Conservation (phyloP, 140 eudicot species). For the Senecio squalidus region DNA sequence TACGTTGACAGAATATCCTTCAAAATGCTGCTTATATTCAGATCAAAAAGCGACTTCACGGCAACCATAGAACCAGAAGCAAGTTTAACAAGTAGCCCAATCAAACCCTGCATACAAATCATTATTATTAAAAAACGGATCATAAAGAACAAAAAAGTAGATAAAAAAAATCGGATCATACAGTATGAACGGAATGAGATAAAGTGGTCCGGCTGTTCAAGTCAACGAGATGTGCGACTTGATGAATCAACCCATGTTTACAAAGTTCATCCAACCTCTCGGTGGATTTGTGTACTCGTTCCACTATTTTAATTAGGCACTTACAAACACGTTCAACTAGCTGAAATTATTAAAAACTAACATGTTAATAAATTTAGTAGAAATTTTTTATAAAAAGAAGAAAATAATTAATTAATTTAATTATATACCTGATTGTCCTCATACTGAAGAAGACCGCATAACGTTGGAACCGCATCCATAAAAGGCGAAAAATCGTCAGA, state of each 20-base stretch:
- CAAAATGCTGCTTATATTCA: conserved; percentile 54
- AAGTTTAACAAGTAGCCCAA: conserved; percentile 77
- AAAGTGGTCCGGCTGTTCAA: conserved; percentile 61
- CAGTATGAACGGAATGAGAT: conserved; percentile 59
- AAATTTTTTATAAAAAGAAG: too few species aligned
- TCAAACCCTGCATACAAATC: conserved; percentile 53
- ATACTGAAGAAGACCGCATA: conserved; percentile 84
- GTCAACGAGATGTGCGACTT: conserved; percentile 63
- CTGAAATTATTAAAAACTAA: background rate
- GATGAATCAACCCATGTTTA: conserved; percentile 64
- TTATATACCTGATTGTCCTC: conserved; percentile 77
- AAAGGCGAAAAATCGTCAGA: conserved; percentile 41
- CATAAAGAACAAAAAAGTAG: background rate
- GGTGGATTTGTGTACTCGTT: conserved; percentile 44
- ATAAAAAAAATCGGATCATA: conserved; percentile 28
- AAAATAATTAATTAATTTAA: conserved; percentile 5
- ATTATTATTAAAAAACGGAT: conserved; percentile 20
- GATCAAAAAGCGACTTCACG: conserved; percentile 60
- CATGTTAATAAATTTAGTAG: too few species aligned
- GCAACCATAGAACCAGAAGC: conserved; percentile 85
- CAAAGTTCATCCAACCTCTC: conserved; percentile 77
- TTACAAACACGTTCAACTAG: conserved; percentile 78
- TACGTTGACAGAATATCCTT: background rate
- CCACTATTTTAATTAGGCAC: conserved; percentile 73
- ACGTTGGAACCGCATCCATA: conserved; percentile 87